phyloP scores from a whole-genome alignment of 805 yeast species.

The Metschnikowia rubicola region DNA sequence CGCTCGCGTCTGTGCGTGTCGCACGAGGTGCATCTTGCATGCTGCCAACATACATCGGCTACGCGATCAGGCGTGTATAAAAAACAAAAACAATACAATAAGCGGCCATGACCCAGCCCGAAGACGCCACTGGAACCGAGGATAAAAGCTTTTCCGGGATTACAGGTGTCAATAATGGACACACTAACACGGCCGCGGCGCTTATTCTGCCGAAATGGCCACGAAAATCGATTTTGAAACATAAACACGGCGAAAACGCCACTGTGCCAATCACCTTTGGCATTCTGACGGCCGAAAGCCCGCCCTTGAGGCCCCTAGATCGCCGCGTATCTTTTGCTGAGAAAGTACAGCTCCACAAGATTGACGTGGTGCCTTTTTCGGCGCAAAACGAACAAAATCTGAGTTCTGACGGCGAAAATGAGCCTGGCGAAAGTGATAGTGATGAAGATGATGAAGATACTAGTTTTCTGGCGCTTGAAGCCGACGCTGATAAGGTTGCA shows the following conservation, averaged over 20 bases:
- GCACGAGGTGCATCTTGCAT: too few relatives aligned
- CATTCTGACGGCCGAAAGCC: not conserved
- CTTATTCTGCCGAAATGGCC: constrained; percentile 6
- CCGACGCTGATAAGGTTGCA: constrained; percentile 19
- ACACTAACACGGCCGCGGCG: not conserved
- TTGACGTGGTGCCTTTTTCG: constrained; percentile 33
- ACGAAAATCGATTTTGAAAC: constrained; percentile 15
- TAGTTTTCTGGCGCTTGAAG: constrained; percentile 16
- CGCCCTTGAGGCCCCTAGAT: constrained; percentile 13
- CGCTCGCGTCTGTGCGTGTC: too few relatives aligned
- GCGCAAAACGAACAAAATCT: not conserved
- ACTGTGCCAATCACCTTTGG: constrained; percentile 10
- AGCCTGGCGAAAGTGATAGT: not conserved
- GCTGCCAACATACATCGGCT: too few relatives aligned
- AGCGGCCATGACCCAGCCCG: too few relatives aligned
- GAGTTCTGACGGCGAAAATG: not conserved
- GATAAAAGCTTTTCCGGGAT: too few relatives aligned
- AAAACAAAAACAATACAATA: too few relatives aligned
- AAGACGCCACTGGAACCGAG: too few relatives aligned
- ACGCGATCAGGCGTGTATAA: too few relatives aligned
- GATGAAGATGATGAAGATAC: constrained; percentile 1
- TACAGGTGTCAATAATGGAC: too few relatives aligned
- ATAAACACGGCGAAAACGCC: constrained; percentile 7
- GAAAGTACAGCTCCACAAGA: constrained; percentile 63
- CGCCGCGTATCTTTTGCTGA: constrained; percentile 77